Evolutionary conservation across 2,329 filamentous ascomycete genomes (phyloP).

Genomic region (Aspergillus carbonarius): DNA sequence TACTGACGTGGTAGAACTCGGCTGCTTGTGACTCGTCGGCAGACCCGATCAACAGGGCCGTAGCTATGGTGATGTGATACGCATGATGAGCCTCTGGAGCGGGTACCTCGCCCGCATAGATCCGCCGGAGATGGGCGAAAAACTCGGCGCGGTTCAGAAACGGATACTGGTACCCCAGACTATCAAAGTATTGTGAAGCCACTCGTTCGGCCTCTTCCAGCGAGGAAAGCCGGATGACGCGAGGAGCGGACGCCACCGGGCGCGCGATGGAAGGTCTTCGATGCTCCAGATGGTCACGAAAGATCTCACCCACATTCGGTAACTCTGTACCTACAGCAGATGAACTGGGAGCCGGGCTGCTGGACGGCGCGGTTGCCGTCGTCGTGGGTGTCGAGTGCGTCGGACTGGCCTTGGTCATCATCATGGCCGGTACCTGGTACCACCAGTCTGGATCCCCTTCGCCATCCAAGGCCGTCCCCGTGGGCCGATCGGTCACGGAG

Average conservation of each 20-base stretch:
- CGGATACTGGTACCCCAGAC: constrained; percentile 41
- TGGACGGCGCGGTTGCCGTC: constrained; percentile 7
- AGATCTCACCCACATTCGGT: constrained; percentile 42
- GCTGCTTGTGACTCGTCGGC: constrained; percentile 30
- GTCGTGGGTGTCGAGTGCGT: constrained; percentile 22
- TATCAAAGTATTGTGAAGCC: constrained; percentile 37
- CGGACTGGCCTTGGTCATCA: constrained; percentile 31
- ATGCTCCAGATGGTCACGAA: constrained; percentile 41
- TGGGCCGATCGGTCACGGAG: constrained; percentile 32
- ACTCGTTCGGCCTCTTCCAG: constrained; percentile 37
- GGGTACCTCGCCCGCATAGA: constrained; percentile 36
- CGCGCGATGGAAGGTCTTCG: constrained; percentile 36
- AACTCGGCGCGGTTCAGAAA: constrained; percentile 38
- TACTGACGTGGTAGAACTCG: constrained; percentile 38
- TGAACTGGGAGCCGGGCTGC: constrained; percentile 16
- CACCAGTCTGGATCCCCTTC: constrained; percentile 38
- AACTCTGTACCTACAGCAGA: constrained; percentile 30
- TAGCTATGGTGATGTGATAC: constrained; percentile 41
- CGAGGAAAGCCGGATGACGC: constrained; percentile 34
- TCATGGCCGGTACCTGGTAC: constrained; percentile 40
- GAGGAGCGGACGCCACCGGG: constrained; percentile 29
- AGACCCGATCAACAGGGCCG: constrained; percentile 35
- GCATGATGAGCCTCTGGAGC: constrained; percentile 34
- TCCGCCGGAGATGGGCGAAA: constrained; percentile 32
- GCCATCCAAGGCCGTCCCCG: constrained; percentile 34